Conservation (phyloP, 768 basidiomycete species). For the Clavulina sp. region DNA sequence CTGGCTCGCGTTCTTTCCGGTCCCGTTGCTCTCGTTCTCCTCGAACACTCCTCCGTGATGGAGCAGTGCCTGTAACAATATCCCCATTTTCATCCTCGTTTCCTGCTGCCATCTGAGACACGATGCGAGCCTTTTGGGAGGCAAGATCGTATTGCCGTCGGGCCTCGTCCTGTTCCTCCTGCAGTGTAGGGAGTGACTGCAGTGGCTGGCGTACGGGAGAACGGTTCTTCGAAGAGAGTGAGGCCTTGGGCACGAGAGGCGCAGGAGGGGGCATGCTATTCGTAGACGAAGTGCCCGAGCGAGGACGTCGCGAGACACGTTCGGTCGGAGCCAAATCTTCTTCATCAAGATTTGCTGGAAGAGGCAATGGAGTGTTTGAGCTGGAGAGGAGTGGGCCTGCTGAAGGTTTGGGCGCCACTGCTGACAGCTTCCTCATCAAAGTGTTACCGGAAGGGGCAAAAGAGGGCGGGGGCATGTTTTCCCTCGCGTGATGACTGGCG, state of each 20-base stretch:
- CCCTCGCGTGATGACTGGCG: constrained; percentile 11
- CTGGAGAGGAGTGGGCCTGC: background rate
- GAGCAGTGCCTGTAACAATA: no score
- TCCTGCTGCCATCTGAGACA: constrained; percentile 69
- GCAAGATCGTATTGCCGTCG: constrained; percentile 52
- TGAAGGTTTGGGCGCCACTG: constrained; percentile 18
- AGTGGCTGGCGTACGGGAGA: background rate
- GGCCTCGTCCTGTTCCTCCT: constrained; percentile 13
- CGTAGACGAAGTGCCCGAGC: background rate
- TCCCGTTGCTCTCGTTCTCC: constrained; percentile 22
- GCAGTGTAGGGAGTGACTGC: background rate
- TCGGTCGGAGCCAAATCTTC: no score
- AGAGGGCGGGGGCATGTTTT: constrained; percentile 9
- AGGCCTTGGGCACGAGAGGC: no score
- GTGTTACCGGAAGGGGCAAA: constrained; percentile 15
- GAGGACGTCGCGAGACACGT: background rate
- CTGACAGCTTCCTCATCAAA: constrained; percentile 38
- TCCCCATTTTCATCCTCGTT: background rate
- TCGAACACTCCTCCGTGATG: no score
- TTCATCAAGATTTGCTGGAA: no score
- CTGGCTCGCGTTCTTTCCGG: constrained; percentile 14
- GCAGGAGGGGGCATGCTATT: background rate
- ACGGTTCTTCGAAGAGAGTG: no score
- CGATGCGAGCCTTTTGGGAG: constrained; percentile 81
- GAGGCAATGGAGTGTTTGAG: background rate